A percentile compares a stretch with the other conserved stretches of the same genome.
Conservation (phyloP, 2,329 filamentous ascomycete species). For the Tetracladium maxilliforme region DNA sequence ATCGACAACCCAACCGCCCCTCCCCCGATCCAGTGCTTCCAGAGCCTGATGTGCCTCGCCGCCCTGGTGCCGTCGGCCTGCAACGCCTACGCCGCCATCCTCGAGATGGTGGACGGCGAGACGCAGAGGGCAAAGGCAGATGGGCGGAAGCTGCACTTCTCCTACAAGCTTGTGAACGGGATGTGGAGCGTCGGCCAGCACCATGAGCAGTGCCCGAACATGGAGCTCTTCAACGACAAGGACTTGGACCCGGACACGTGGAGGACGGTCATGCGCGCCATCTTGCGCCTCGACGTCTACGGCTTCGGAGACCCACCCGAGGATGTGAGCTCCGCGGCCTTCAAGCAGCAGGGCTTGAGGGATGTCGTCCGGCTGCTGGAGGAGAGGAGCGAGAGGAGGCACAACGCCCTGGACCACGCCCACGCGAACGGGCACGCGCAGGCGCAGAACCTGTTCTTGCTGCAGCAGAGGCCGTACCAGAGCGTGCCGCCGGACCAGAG, state of each 20-base stretch:
- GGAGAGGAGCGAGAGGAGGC: slow-evolving; percentile 28
- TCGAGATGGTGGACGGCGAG: slow-evolving; percentile 38
- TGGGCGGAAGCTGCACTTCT: slow-evolving; percentile 26
- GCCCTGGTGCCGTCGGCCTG: slow-evolving; percentile 41
- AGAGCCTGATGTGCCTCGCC: slow-evolving; percentile 43
- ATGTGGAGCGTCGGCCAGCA: too few species aligned
- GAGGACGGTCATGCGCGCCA: slow-evolving; percentile 34
- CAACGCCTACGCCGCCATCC: slow-evolving; percentile 39
- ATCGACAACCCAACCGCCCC: slow-evolving; percentile 18
- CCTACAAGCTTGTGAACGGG: too few species aligned
- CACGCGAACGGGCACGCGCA: slow-evolving; percentile 20
- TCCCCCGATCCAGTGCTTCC: slow-evolving; percentile 32
- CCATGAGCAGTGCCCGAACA: too few species aligned
- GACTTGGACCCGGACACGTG: slow-evolving; percentile 36
- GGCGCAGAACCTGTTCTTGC: slow-evolving; percentile 12
- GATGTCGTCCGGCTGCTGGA: slow-evolving; percentile 40
- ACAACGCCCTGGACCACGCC: slow-evolving; percentile 32
- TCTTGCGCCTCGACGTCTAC: slow-evolving; percentile 43
- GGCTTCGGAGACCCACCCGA: slow-evolving; percentile 23
- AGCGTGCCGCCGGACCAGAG: too few species aligned
- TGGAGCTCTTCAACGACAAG: slow-evolving; percentile 23
- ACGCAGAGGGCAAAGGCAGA: slow-evolving; percentile 25
- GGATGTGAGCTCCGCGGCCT: too few species aligned
- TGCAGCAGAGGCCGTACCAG: slow-evolving; percentile 19
- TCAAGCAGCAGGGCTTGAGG: slow-evolving; percentile 31